Conservation (phyloP, 2,329 filamentous ascomycete genomes). For the Trichoderma sp. region DNA sequence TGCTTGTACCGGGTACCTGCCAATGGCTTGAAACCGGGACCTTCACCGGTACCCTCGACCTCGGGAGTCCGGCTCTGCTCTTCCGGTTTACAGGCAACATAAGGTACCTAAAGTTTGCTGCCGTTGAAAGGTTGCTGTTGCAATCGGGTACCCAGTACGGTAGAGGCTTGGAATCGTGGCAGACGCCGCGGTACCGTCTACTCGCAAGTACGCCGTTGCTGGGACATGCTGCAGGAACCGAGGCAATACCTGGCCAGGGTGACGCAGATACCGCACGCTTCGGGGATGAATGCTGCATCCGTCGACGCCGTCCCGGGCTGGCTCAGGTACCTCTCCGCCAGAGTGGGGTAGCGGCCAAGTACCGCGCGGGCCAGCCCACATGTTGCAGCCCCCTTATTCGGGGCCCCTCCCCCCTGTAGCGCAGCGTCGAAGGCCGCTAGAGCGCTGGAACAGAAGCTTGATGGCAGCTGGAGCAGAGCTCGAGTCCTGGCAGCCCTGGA, state of each 20-base stretch:
- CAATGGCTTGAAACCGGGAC: too few species aligned
- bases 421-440: constrained; percentile 23
- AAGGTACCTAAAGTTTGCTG: too few species aligned
- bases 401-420: constrained; percentile 1
- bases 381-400: constrained; percentile 10
- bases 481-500: too few species aligned
- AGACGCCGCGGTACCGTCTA: background rate
- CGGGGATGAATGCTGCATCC: too few species aligned
- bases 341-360: background rate
- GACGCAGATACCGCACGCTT: background rate
- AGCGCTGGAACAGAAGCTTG: constrained; percentile 21
- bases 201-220: background rate
- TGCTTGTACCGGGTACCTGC: background rate
- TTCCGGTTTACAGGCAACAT: too few species aligned
- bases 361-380: constrained; percentile 1
- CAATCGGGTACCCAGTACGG: background rate
- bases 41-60: background rate
- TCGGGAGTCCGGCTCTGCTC: background rate
- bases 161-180: too few species aligned
- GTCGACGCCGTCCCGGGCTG: background rate
- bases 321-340: background rate
- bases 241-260: background rate
- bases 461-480: background rate
- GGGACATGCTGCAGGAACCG: background rate
- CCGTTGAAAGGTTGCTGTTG: background rate